Evolutionary conservation across 108 stramenopile genomes (phyloP), one percentile per base, ranked within the genome.

Genomic region (Chaetoceros muelleri): DNA sequence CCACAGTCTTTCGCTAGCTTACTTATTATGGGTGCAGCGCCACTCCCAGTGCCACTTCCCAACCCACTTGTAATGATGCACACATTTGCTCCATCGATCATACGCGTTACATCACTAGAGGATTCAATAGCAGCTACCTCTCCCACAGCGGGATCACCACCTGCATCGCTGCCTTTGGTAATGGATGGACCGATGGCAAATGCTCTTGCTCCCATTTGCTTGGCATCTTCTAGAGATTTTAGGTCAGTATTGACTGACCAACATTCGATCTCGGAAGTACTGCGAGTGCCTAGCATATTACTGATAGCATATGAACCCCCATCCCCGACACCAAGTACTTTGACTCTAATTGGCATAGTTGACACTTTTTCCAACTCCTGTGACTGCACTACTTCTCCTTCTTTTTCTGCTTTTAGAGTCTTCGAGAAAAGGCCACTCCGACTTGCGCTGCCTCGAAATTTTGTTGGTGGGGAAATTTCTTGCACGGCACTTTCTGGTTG

Each of bases 1-100:
- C 85, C 85, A 59, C 74, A 67, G 68, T 83, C 79, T 66, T 77
- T 81, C 46, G 83, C 84, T 48, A 87, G 56, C 65, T 86, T 80
- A 3, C 84, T 79, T 23, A 90, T 83, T 10, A 40, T 75, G 3
- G 91, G 86, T 2, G 87, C 85, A 10, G 93, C 93, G 7, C 93
- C 93, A 18, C 72, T 73, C 2, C 93, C 93, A 18, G 93, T 94
- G 26, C 93, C 93, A 18, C 93, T 87, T 7, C 92, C 92, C 88
- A 93, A 88, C 31, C 88, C 87, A 28, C 67, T 69, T 0, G 93
- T 89, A 44, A 94, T 75, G 55, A 94, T 91, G 58, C 87, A 87
- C 66, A 95, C 64, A 60, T 95, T 87, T 16, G 85, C 72, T 3
- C 90, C 94, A 5, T 68, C 44, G 17, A 90, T 79, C 67, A 89